Base-by-base conservation (phyloP, 2,329 filamentous ascomycete species). In the Microdochium nivale region DNA sequence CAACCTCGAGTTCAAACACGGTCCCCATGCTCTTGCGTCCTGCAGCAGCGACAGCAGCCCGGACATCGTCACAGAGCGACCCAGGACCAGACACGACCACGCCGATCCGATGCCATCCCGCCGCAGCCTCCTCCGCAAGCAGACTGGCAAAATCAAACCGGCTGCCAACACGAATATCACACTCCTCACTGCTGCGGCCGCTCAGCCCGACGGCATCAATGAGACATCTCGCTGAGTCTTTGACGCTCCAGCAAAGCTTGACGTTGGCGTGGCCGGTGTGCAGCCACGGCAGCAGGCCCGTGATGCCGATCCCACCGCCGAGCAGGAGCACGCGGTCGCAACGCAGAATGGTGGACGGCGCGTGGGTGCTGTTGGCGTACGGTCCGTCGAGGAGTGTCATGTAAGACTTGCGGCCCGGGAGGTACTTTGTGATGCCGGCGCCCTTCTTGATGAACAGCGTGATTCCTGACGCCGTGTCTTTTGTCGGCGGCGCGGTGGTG, bases 251-350 rank as follows among this genome's bases (percentile, higher is more conserved):
- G 21, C 40, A 44, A 5, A 44, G 40, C 40, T 19, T 16, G 16
- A 44, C 40, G 21, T 23, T 44, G 40, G 3, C n/a, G 13, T 44
- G 40, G 10, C 40, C 40, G 3, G 7, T 7, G 40, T 44, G 40
- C 19, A 44, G n/a, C 40, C 40, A 44, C 2, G 69, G 65, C 0
- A 77, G 53, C 14, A 74, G 47, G 2, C 64, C 70, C 0, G 74
- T 77, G 57, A 78, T 73, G 44, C 75, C 74, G 25, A 77, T 71
- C 9, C 74, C 75, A 19, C 76, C 75, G 2, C 62, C 70, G 37
- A 78, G 66, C 47, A 72, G 65, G 9, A 78, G 53, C 1, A 77
- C 21, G 16, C 40, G 16, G 21, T 44, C 40, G 21, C 40, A 44
- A 19, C 40, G 50, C 1, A 63, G 57, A 52, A 46, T 53, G 1